Percentiles rank a stretch among this genome's conserved stretches.
These are phyloP conservation scores for Aspergillus carbonarius DNA, from an alignment of 2,329 filamentous ascomycete species.

Conservation along the genomic window DNA sequence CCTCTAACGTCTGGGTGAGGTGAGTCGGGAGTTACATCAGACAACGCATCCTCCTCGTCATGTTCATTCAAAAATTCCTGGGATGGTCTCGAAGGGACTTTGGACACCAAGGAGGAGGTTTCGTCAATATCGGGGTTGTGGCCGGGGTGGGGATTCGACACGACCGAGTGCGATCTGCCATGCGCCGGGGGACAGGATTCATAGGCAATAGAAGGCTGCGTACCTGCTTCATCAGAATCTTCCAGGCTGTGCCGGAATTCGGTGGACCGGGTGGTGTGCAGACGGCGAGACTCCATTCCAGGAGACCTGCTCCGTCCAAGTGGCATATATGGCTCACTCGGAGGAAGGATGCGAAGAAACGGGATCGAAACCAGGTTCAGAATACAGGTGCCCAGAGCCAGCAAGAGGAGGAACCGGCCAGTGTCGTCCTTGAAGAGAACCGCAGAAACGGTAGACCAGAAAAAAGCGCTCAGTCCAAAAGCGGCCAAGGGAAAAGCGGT, in stretches of 20 bases:
- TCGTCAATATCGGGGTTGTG: conserved; percentile 60
- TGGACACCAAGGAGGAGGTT: conserved; percentile 76
- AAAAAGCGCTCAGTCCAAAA: conserved; percentile 93
- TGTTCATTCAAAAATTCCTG: conserved; percentile 47
- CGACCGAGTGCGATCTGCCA: conserved; percentile 31
- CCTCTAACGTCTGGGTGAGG: conserved; percentile 90
- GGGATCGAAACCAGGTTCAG: conserved; percentile 77
- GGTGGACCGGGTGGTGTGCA: conserved; percentile 33
- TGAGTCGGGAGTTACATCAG: conserved; percentile 68
- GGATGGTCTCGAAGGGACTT: conserved; percentile 53
- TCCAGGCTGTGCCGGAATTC: conserved; percentile 26
- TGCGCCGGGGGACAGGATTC: conserved; percentile 27
- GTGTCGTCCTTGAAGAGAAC: conserved; percentile 81
- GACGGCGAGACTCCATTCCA: conserved; percentile 32
- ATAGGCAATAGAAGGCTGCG: conserved; percentile 34
- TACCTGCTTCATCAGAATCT: conserved; percentile 38
- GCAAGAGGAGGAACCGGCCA: conserved; percentile 73
- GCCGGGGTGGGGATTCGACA: conserved; percentile 24
- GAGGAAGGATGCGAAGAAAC: conserved; percentile 75
- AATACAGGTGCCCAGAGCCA: conserved; percentile 74
- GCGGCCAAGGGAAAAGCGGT: conserved; percentile 91
- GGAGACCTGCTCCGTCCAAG: conserved; percentile 33
- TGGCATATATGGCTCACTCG: conserved; percentile 47
- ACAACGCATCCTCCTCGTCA: conserved; percentile 40
- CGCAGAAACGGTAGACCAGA: conserved; percentile 80